Evolutionary conservation across 2,329 filamentous ascomycete genomes (phyloP).

Genomic region (Aspergillus terreus): DNA sequence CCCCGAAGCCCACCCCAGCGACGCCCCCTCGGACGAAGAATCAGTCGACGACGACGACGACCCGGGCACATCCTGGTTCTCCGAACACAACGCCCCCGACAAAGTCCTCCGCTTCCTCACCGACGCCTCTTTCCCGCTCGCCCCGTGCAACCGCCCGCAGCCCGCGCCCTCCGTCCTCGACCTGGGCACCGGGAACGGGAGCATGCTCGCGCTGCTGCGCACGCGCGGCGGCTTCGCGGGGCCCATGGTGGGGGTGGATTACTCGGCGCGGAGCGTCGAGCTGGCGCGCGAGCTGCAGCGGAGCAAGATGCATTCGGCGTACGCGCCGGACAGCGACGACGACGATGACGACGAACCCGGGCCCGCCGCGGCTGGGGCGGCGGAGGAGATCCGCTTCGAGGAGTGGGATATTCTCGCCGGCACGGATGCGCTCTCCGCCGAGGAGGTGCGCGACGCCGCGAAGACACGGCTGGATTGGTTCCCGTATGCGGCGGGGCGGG

Average conservation of each 20-base stretch:
- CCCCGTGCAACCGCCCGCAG: conserved; percentile 28
- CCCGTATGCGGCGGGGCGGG: conserved; percentile 46
- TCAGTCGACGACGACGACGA: conserved; percentile 65
- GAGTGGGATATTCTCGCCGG: conserved; percentile 62
- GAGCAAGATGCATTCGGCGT: conserved; percentile 31
- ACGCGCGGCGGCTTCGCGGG: conserved; percentile 63
- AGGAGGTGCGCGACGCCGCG: neutral
- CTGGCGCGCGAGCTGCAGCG: conserved; percentile 65
- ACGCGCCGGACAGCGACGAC: conserved; percentile 27
- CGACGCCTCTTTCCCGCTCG: conserved; percentile 44
- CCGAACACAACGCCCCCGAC: conserved; percentile 81
- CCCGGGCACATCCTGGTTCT: conserved; percentile 93
- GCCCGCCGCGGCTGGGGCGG: conserved; percentile 14
- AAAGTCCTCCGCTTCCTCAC: conserved; percentile 71
- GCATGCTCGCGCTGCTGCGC: conserved; percentile 77
- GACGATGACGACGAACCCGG: conserved; percentile 26
- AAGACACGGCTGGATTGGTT: conserved; percentile 31
- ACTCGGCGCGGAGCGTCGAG: conserved; percentile 69
- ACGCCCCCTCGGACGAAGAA: conserved; percentile 65
- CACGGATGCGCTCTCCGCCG: conserved; percentile 28
- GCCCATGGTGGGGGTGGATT: conserved; percentile 81
- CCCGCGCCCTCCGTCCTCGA: conserved; percentile 61
- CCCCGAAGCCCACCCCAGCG: conserved; percentile 7
- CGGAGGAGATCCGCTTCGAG: conserved; percentile 44
- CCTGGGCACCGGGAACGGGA: conserved; percentile 90